These are phyloP conservation scores for Globisporangium acanthophoron DNA, from an alignment of 352 stramenopile genomes.

Conservation along the genomic window DNA sequence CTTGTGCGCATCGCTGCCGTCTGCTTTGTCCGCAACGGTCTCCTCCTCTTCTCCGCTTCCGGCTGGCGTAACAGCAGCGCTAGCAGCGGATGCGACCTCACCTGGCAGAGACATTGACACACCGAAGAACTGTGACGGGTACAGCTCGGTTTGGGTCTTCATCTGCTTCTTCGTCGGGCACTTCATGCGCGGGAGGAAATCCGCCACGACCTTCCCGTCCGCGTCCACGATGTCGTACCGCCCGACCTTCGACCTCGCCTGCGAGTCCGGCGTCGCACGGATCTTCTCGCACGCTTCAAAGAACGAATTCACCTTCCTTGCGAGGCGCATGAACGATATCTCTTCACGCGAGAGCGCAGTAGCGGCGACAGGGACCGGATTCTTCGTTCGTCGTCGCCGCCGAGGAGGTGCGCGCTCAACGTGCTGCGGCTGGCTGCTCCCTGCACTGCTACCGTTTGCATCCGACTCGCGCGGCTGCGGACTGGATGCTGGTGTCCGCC, in stretches of 20 bases:
- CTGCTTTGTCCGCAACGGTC: not conserved
- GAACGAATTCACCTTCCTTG: conserved; percentile 56
- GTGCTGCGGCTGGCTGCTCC: not conserved
- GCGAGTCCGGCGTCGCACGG: conserved; percentile 10
- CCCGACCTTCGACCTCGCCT: not conserved
- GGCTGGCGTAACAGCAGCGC: not conserved
- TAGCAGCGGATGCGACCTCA: not conserved
- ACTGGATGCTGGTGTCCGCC: conserved; percentile 9
- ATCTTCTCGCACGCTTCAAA: conserved; percentile 15
- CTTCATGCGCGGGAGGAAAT: conserved; percentile 15
- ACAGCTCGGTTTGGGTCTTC: conserved; percentile 14
- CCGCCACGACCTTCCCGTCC: conserved; percentile 9
- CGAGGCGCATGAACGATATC: conserved; percentile 40
- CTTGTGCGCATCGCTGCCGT: not conserved
- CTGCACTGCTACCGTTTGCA: not conserved
- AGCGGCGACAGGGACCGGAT: conserved; percentile 30
- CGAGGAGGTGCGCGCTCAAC: not conserved
- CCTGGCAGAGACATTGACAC: conserved; percentile 12
- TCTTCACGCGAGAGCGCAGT: conserved; percentile 24
- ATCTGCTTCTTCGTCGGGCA: conserved; percentile 16
- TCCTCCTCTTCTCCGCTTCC: not conserved
- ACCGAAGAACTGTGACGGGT: conserved; percentile 21
- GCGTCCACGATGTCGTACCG: conserved; percentile 14
- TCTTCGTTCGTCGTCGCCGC: conserved; percentile 29
- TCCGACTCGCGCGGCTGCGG: conserved; percentile 2